Evolutionary conservation across 805 yeast genomes (phyloP), one percentile per base, ranked within the genome.

Genomic region (Candida hungchunana): DNA sequence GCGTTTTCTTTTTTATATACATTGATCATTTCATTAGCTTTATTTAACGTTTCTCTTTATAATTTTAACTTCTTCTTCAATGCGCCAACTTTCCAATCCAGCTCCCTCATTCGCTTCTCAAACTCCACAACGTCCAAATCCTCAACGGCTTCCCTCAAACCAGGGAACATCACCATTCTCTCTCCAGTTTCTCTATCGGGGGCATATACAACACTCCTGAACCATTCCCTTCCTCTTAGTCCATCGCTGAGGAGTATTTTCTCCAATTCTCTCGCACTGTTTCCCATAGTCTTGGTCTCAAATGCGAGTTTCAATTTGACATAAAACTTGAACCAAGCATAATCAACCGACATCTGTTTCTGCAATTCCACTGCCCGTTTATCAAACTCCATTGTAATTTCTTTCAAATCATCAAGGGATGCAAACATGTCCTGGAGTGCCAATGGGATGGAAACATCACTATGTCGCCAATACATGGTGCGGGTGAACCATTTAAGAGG

Each of bases 281-380:
- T 61, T 45, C 80, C 79, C 6, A 74, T 60, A 19, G 73, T 55
- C 38, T 79, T 73, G 38, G 81, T 64, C 36, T 71, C 70, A 12
- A 81, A 70, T 33, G 77, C 79, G 5, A 78, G 64, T 33, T 63
- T 68, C 24, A 84, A 51, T 56, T 86, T 86, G 44, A 67, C 71
- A 45, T 66, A 70, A 34, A 71, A 61, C 43, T 71, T 66, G 63
- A 80, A 86, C 88, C 95, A 82, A 1, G 96, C 88, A 48, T 73
- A 82, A 48, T 86, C 97, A 28, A 69, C 62, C 1, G 67, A 58
- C 36, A 79, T 73, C 22, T 71, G 66, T 2, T 61, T 58, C 43
- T 75, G 77, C 18, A 85, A 63, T 2, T 64, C 54, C 4, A 51
- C 49, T 14, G 71, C 67, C 42, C 67, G 67, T 3, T 46, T 50